A percentile compares a stretch with the other conserved stretches of the same genome.
These are phyloP conservation scores for Colletotrichum destructivum DNA, from an alignment of 2,329 filamentous ascomycete genomes.

Conservation along the genomic window DNA sequence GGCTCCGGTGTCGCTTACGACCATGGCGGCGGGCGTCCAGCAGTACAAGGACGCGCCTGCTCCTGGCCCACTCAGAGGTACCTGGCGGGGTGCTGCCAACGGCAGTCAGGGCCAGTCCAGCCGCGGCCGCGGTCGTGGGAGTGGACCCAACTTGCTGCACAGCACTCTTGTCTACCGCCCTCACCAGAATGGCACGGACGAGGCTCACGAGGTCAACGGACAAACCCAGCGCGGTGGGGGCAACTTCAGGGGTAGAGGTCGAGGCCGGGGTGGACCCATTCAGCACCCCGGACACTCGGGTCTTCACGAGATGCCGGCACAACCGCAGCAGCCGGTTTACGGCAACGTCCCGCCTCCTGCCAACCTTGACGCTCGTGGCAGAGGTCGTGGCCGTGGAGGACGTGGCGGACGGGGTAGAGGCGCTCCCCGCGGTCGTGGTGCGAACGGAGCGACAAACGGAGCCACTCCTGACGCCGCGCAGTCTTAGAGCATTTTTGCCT, in stretches of 20 bases:
- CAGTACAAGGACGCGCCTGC: constrained; percentile 74
- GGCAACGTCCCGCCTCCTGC: constrained; percentile 74
- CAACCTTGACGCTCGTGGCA: constrained; percentile 64
- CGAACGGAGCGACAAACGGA: constrained; percentile 35
- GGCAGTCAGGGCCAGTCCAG: constrained; percentile 55
- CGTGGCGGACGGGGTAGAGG: constrained; percentile 50
- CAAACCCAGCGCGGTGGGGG: constrained; percentile 46
- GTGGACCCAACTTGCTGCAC: constrained; percentile 61
- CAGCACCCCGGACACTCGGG: constrained; percentile 34
- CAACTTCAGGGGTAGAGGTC: constrained; percentile 40
- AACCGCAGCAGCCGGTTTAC: constrained; percentile 54
- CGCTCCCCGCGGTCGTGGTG: constrained; percentile 53
- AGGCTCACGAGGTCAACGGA: constrained; percentile 50
- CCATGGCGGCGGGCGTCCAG: constrained; percentile 69
- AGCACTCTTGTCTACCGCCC: constrained; percentile 69
- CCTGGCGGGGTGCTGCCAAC: constrained; percentile 71
- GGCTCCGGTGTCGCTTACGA: constrained; percentile 65
- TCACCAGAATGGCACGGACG: constrained; percentile 49
- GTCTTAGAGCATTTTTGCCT: background rate
- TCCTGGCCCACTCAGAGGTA: constrained; percentile 67
- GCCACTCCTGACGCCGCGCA: constrained; percentile 13
- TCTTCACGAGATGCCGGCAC: constrained; percentile 44
- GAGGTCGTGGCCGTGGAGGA: constrained; percentile 55
- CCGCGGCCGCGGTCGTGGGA: constrained; percentile 52
- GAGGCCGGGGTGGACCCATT: constrained; percentile 38